Evolutionary conservation across 2,329 filamentous ascomycete genomes (phyloP).

Genomic region (Neodidymelliopsis sp.): DNA sequence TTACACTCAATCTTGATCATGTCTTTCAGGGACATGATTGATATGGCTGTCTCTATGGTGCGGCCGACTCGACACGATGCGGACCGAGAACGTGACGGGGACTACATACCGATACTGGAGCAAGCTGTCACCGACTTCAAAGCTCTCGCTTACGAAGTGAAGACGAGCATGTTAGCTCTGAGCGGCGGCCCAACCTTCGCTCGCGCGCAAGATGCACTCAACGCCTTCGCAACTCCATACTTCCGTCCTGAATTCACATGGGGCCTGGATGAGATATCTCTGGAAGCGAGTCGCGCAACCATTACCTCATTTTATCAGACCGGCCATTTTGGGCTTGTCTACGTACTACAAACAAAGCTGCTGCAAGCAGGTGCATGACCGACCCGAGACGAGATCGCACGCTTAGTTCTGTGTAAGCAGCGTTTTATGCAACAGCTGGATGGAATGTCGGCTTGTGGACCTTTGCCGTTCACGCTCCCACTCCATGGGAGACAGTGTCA

Average conservation of each 20-base stretch:
- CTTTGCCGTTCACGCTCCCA: background rate
- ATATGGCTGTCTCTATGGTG: too few species aligned
- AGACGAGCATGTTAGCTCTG: background rate
- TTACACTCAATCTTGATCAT: too few species aligned
- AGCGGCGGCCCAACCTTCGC: background rate
- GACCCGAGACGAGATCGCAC: background rate
- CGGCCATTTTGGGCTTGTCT: background rate
- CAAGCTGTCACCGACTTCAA: background rate
- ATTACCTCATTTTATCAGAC: background rate
- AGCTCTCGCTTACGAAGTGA: background rate
- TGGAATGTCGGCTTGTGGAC: background rate
- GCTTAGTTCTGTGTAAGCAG: background rate
- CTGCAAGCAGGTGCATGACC: background rate
- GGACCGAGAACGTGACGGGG: background rate
- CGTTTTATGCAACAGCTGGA: background rate
- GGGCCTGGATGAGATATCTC: background rate
- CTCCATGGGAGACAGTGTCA: background rate
- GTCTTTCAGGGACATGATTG: too few species aligned
- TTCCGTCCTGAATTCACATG: background rate
- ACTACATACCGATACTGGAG: background rate
- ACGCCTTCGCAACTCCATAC: background rate
- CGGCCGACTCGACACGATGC: background rate
- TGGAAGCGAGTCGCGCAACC: background rate
- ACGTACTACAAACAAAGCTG: background rate
- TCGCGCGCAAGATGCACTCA: background rate